Percentiles rank a stretch among this genome's conserved stretches.
Evolutionary conservation across 306 rosid species (phyloP).

Genomic region (Acmispon strigosus): DNA sequence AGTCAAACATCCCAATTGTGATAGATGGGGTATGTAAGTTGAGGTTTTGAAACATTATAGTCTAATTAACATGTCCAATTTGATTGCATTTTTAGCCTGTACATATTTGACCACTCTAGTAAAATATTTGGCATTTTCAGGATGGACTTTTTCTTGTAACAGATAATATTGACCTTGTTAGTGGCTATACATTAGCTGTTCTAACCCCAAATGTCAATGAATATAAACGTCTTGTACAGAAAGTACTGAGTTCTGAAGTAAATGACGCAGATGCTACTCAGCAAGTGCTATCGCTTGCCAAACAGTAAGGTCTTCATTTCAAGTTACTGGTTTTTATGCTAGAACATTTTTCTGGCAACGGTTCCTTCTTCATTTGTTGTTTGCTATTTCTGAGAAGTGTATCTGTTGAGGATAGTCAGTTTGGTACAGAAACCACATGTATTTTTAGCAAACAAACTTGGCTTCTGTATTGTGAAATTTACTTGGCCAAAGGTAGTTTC

Average conservation of each 20-base stretch:
- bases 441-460: background rate
- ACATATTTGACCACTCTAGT: background rate
- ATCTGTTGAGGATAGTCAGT: background rate
- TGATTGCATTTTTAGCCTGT: background rate
- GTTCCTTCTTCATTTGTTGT: background rate
- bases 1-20: slow-evolving; percentile 58
- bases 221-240: slow-evolving; percentile 77
- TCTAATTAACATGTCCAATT: slow-evolving; percentile 4
- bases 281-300: slow-evolving; percentile 63
- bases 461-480: background rate
- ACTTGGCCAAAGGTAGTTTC: background rate
- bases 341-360: background rate
- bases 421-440: background rate
- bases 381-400: background rate
- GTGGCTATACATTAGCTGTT: slow-evolving; percentile 73
- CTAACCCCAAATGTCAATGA: slow-evolving; percentile 85
- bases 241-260: slow-evolving; percentile 55
- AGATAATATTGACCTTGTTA: slow-evolving; percentile 62
- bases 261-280: slow-evolving; percentile 39
- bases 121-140: slow-evolving; percentile 34
- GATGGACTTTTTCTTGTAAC: slow-evolving; percentile 90
- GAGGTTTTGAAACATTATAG: slow-evolving; percentile 2
- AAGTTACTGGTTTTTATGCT: background rate
- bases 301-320: slow-evolving; percentile 38
- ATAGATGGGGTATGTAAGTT: slow-evolving; percentile 73